Evolutionary conservation across 148 eudicot species (phyloP), one percentile per base, ranked within the genome.

Genomic region (Camellia sinensis): DNA sequence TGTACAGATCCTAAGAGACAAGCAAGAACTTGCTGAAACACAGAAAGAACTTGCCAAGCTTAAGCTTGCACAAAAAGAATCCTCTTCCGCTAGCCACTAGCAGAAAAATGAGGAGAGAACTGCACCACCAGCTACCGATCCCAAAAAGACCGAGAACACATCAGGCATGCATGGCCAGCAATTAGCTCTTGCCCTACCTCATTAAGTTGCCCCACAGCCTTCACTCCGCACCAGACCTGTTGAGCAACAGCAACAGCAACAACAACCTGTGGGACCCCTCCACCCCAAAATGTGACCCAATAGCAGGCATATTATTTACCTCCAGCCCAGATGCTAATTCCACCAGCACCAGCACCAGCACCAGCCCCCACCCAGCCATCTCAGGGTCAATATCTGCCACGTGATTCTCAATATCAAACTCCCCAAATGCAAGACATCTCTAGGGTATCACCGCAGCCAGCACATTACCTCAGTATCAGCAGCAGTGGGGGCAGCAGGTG

Each of bases 1-100:
- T n/a, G 97, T 96, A 46, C 99, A 96, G 88, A 90, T 96, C 80
- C 88, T 96, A 17, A 89, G 98, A 88, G 99, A 96, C 86, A 96
- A 96, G 74, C 99, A 96, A 85, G 99, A 93, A 85, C 89, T 96
- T 80, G 95, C 98, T 3, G 99, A 96, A 56, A 87, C 98, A 41
- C 99, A 96, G 73, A 93, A 93, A 83, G 99, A 96, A 86, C 92
- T 96, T 18, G 95, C 98, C 44, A 93, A 92, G 80, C 95, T 96
- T 74, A 98, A 96, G 81, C 91, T 96, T 84, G 90, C 92, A 11
- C 99, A 96, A 78, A 93, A 90, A 78, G 97, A 87, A 43, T 86
- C 98, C 6, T 85, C 93, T 54, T 78, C 90, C n/a, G 54, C 76
- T 8, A 40, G 69, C 54, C 91, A 81, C 78, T 77, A 80, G 14